A percentile compares a stretch with the other conserved stretches of the same genome.
phyloP scores from a whole-genome alignment of 352 stramenopile genomes.

The Pythium phragmitis region DNA sequence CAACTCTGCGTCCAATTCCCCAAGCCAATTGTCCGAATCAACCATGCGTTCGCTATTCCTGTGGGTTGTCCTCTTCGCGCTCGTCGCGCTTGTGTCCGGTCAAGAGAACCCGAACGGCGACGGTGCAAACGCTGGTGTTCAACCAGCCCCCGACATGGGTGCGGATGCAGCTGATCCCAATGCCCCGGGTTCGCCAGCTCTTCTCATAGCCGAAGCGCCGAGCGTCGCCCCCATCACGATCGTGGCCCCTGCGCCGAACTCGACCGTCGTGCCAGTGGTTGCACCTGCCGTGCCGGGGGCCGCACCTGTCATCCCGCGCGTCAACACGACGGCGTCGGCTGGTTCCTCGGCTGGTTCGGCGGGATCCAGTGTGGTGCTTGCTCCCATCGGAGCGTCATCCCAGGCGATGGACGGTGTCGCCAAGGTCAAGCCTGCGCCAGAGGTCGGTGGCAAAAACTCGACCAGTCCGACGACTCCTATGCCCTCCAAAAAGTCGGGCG shows the following conservation, averaged over 20 bases:
- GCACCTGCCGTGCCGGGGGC: not conserved
- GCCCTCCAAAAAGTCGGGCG: not conserved
- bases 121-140: not conserved
- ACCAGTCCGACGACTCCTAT: not conserved
- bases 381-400: not conserved
- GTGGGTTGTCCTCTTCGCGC: conserved; percentile 15
- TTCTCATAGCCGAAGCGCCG: not conserved
- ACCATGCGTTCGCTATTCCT: conserved; percentile 18
- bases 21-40: not conserved
- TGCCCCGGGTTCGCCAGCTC: not conserved
- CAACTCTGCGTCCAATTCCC: not conserved
- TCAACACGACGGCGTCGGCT: not conserved
- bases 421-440: not conserved
- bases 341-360: not conserved
- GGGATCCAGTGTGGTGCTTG: not conserved
- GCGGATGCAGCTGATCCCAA: conserved; percentile 2
- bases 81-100: conserved; percentile 8
- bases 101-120: conserved; percentile 7
- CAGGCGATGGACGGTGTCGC: not conserved
- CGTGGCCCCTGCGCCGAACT: not conserved
- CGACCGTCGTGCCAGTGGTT: not conserved
- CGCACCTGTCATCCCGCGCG: not conserved
- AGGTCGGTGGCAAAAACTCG: not conserved
- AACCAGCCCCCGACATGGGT: not conserved
- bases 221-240: conserved; percentile 5